Evolutionary conservation across 306 rosid genomes (phyloP).

Genomic region (Prunus mongolica): DNA sequence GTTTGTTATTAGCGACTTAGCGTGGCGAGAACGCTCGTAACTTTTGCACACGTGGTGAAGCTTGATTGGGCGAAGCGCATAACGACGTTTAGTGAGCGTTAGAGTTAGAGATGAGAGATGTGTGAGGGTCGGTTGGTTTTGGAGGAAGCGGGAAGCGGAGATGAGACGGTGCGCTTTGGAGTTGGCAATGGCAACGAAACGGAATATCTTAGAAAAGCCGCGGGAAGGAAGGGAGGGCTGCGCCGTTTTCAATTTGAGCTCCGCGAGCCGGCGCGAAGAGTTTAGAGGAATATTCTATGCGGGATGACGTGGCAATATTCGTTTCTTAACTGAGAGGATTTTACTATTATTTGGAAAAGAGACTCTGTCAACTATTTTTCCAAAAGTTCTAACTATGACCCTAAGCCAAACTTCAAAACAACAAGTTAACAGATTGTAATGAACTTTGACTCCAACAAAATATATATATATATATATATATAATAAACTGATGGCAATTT

Average conservation of each 20-base stretch:
- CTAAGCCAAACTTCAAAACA: no score
- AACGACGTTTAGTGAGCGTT: slow-evolving; percentile 29
- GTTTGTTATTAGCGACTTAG: slow-evolving; percentile 29
- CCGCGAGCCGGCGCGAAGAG: slow-evolving; percentile 8
- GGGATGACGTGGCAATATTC: not conserved
- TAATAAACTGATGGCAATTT: no score
- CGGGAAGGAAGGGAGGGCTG: not conserved
- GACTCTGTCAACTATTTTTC: no score
- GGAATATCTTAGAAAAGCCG: slow-evolving; percentile 2
- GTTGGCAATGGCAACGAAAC: not conserved
- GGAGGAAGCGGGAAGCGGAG: not conserved
- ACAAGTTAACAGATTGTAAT: no score
- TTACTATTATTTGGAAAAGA: no score
- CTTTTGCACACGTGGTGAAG: slow-evolving; percentile 25
- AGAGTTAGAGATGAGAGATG: not conserved
- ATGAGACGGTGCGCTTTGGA: not conserved
- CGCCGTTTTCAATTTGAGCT: not conserved
- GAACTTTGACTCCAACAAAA: no score
- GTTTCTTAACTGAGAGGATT: not conserved
- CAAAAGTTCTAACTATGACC: no score
- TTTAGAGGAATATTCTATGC: not conserved
- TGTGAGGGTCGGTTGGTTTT: not conserved
- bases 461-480: no score
- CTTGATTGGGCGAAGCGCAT: not conserved
- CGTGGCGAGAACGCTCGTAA: slow-evolving; percentile 34